Base-by-base conservation (phyloP, 148 eudicot genomes). In the Amaranthus cruentus region DNA sequence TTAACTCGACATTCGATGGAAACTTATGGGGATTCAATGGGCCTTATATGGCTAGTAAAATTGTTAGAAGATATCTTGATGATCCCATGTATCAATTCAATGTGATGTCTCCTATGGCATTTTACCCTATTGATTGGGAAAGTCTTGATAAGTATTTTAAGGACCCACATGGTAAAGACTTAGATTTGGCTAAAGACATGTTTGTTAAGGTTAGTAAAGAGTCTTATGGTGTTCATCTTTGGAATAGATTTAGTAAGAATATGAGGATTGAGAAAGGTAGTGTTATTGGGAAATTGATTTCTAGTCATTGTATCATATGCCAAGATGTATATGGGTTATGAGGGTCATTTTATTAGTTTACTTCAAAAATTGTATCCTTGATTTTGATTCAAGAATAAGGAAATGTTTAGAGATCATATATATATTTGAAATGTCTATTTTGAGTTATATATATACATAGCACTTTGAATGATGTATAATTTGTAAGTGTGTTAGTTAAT, bases 21-120 rank as follows among this genome's bases (percentile, higher is more conserved):
- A 87, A 76, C 55, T 76, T 38, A 61, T 93, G 98, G 98, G 98
- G 98, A 3, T 78, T 82, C 3, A 93, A 90, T 62, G 97, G 96
- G 2, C 97, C 96, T 0, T 84, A 90, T 70, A 67, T 90, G 76
- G 87, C 89, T 3, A 87, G 88, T 7, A 69, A 93, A 71, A 87
- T 92, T 46, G 87, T 86, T 0, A 57, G 69, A 21, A 76, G 64
- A 6, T 28, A 66, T 2, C 55, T 55, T 0, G 12, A 55, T 47
- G 47, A 79, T 13, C 5, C 64, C 1, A 49, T 6, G 4, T 66
- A 48, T 48, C 77, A 88, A 15, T 83, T 87, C 56, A 87, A 85
- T 3, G 65, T 92, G 4, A 61, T 92, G 83, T 83, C 91, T 1
- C 90, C 76, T 0, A 68, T 75, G 60, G 91, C 93, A 0, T 92